Evolutionary conservation across 768 basidiomycete species (phyloP).

Genomic region (Rhizopogon vesiculosus): DNA sequence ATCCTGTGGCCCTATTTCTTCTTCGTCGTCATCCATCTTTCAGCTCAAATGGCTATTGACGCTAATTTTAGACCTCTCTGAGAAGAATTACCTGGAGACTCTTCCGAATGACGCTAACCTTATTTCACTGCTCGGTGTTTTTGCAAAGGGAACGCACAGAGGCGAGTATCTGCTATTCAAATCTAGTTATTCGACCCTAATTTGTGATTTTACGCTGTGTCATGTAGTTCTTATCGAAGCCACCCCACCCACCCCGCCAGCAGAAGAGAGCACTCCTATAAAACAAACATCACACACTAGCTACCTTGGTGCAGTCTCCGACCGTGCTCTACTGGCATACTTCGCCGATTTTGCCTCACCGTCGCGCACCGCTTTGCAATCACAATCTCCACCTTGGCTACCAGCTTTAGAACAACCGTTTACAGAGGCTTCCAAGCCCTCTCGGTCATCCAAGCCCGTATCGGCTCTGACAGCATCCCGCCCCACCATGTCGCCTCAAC

Average conservation of each 20-base stretch:
- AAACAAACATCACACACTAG: conserved; percentile 14
- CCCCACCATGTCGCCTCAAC: neutral
- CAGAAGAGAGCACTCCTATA: neutral
- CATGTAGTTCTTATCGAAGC: conserved; percentile 49
- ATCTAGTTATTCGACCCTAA: neutral
- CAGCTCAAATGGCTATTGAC: neutral
- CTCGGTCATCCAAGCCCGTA: neutral
- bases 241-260: conserved; percentile 27
- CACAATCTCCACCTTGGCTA: neutral
- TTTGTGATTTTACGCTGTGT: too few relatives aligned
- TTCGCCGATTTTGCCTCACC: conserved; percentile 45
- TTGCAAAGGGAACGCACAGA: conserved; percentile 70
- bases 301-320: conserved; percentile 72
- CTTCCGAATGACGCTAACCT: conserved; percentile 61
- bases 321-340: conserved; percentile 67
- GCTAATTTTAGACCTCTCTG: conserved; percentile 59
- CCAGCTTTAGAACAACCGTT: conserved; percentile 3
- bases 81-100: conserved; percentile 74
- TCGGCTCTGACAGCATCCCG: neutral
- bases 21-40: too few relatives aligned
- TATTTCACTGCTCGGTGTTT: conserved; percentile 57
- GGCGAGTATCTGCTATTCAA: conserved; percentile 33
- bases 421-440: neutral
- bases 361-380: conserved; percentile 14
- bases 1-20: too few relatives aligned